Conservation (phyloP, 2,329 filamentous ascomycete genomes). For the Hortaea sp. region DNA sequence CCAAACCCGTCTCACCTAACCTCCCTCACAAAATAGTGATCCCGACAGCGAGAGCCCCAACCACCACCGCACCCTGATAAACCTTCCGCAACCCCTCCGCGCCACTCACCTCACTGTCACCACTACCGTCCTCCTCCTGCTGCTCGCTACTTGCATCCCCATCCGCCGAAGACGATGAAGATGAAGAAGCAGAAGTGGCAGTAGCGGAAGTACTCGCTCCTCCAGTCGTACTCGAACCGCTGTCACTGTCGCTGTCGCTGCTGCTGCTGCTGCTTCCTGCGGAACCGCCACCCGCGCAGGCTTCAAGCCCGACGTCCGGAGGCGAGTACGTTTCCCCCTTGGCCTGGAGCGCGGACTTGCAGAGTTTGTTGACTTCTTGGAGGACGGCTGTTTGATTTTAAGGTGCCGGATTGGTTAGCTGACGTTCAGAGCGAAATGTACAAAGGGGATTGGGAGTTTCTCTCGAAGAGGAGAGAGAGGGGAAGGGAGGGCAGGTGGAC, state of each 20-base stretch:
- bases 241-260: background rate
- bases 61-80: background rate
- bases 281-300: slow-evolving; percentile 5
- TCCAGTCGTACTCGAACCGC: background rate
- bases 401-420: too few species aligned
- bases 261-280: background rate
- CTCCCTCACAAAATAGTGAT: background rate
- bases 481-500: too few species aligned
- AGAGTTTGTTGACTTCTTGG: slow-evolving; percentile 3
- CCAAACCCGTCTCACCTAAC: too few species aligned
- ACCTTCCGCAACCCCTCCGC: background rate
- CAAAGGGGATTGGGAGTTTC: too few species aligned
- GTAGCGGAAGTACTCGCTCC: background rate
- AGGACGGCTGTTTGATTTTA: background rate
- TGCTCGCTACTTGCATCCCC: too few species aligned
- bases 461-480: too few species aligned
- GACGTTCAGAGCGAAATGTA: too few species aligned
- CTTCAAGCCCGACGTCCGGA: slow-evolving; percentile 1
- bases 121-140: too few species aligned
- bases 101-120: background rate
- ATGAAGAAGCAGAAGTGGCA: background rate
- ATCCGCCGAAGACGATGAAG: background rate
- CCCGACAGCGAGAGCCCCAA: background rate
- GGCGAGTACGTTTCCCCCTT: slow-evolving; percentile 1
- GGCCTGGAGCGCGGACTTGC: slow-evolving; percentile 1